A percentile compares a stretch with the other conserved stretches of the same genome.
phyloP scores from a whole-genome alignment of 257 asterid species.

The Echites panduratus region DNA sequence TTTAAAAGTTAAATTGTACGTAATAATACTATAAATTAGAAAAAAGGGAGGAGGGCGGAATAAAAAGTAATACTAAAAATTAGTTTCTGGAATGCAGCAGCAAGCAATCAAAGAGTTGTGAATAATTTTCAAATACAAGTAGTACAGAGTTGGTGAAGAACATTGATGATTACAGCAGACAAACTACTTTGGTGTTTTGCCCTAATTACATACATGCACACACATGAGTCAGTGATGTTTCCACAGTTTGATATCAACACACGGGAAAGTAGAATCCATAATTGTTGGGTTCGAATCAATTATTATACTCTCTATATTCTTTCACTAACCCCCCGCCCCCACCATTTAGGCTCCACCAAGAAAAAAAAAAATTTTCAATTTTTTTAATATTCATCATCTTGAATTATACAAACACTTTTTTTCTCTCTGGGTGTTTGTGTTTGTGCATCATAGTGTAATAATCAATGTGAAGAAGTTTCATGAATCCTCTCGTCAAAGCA shows the following conservation, averaged over 20 bases:
- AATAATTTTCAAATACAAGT: background rate
- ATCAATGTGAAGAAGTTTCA: background rate
- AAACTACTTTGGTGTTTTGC: conserved; percentile 9
- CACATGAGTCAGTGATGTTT: conserved; percentile 15
- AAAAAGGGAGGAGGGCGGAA: too few species aligned
- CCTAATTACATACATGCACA: background rate
- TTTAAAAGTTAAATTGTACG: too few species aligned
- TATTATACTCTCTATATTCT: background rate
- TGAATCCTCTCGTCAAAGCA: background rate
- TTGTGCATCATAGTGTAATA: conserved; percentile 1
- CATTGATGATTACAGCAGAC: conserved; percentile 7
- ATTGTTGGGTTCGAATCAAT: conserved; percentile 2
- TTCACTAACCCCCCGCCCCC: background rate
- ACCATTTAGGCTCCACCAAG: background rate
- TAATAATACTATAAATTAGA: too few species aligned
- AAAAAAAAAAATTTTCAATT: too few species aligned
- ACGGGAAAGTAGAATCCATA: conserved; percentile 10
- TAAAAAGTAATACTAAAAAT: too few species aligned
- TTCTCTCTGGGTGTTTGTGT: background rate
- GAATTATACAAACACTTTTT: background rate
- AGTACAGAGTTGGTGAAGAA: conserved; percentile 11
- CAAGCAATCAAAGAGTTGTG: conserved; percentile 2
- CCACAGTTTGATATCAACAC: conserved; percentile 2
- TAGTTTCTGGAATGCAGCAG: too few species aligned
- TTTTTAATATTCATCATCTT: background rate